Evolutionary conservation across 805 yeast genomes (phyloP), one percentile per base, ranked within the genome.

Genomic region (Saccharomycopsis fermentans): DNA sequence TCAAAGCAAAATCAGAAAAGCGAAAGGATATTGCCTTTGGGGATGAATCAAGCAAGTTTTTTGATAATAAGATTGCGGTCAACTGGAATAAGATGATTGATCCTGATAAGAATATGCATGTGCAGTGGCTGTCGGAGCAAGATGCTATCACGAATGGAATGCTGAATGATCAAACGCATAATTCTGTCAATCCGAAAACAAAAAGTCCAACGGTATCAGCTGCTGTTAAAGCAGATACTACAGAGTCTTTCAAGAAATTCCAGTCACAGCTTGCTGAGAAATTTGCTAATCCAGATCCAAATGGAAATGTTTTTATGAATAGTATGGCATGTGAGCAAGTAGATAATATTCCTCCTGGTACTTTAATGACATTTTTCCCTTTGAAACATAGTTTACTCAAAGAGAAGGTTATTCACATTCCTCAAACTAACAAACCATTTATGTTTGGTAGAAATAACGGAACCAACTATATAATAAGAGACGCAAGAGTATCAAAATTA

Each of bases 401-500:
- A 57, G 68, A 71, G 57, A 71, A 74, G 12, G 78, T 81, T 2
- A 75, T 88, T 6, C 73, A 75, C 59, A 74, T 90, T n/a, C 78
- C 82, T 36, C 90, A 86, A 66, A 87, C 88, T 29, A 76, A 77
- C 19, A 82, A 81, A 53, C 81, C 83, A 8, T 84, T 82, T 68
- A 77, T 83, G 58, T 78, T 92, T 57, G 98, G 99, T 1, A 74
- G 98, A 37, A 78, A 80, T 24, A 80, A 77, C 21, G 80, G 77
- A 2, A 80, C 87, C 60, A 83, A 87, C 66, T 77, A 81, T 36
- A 74, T 74, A 50, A 79, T 88, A 17, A 73, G 79, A 35, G 97
- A 91, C 64, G 86, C 79, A 64, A 72, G 97, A 52, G 78, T 92
- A 65, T 91, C 97, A 1, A 87, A 90, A 63, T 76, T 84, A 1